Conservation (phyloP, 1,284 basidiomycete genomes). For the Trametes pubescens region DNA sequence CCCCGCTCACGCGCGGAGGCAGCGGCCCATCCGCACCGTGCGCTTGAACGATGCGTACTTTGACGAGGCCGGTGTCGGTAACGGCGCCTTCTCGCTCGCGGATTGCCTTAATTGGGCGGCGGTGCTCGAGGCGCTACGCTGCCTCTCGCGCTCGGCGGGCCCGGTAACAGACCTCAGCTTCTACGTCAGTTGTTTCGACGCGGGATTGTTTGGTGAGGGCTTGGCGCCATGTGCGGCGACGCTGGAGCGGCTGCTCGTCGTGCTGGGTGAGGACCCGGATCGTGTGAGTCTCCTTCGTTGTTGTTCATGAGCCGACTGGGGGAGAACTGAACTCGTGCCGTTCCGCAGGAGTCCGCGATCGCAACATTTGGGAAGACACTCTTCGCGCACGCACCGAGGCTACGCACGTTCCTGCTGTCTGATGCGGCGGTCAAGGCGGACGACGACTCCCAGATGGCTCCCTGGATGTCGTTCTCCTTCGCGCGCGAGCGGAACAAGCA, state of each 20-base stretch:
- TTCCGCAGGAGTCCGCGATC: not conserved
- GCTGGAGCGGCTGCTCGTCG: slow-evolving; percentile 5
- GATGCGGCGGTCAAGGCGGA: not conserved
- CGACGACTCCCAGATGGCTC: too few species aligned
- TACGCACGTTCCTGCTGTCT: slow-evolving; percentile 7
- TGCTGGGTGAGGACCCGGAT: not conserved
- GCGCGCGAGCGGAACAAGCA: not conserved
- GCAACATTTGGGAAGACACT: not conserved
- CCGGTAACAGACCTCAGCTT: slow-evolving; percentile 4
- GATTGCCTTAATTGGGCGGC: not conserved
- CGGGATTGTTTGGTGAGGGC: not conserved
- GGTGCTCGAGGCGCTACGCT: not conserved
- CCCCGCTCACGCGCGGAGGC: not conserved
- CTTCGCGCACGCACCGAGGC: not conserved
- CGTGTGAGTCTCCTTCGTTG: not conserved
- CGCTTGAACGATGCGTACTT: slow-evolving; percentile 4
- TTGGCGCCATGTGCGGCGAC: not conserved
- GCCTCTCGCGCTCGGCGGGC: slow-evolving; percentile 4
- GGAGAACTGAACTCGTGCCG: not conserved
- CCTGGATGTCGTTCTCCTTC: not conserved
- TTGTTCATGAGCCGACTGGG: not conserved
- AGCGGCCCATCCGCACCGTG: slow-evolving; percentile 3
- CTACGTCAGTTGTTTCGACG: slow-evolving; percentile 4
- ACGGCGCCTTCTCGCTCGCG: not conserved
- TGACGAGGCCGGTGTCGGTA: not conserved